Conservation (phyloP, 192 early-diverging fungal species). For the Umbelopsis isabellina region DNA sequence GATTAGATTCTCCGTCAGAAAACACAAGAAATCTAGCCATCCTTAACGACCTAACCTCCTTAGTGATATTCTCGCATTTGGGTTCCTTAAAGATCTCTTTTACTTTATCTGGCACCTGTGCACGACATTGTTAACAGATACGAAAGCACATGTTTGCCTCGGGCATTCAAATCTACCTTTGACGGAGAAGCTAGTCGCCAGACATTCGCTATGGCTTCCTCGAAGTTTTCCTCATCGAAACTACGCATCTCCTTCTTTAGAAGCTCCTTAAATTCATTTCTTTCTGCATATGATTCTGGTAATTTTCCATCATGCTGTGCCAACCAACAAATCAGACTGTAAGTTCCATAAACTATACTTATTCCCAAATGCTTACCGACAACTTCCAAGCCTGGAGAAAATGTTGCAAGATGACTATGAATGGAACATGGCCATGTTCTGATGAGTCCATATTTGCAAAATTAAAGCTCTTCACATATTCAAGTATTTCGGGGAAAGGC, state of each 20-base stretch:
- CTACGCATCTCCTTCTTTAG: constrained; percentile 61
- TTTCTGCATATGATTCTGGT: constrained; percentile 62
- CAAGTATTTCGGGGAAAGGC: constrained; percentile 76
- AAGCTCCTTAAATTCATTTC: constrained; percentile 65
- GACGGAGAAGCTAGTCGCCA: constrained; percentile 43
- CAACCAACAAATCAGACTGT: background rate
- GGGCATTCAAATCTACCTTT: background rate
- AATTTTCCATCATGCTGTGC: constrained; percentile 62
- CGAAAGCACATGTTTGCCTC: background rate
- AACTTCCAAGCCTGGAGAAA: constrained; percentile 75
- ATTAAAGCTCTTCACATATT: constrained; percentile 68
- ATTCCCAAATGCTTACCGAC: constrained; percentile 42
- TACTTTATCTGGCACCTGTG: constrained; percentile 52
- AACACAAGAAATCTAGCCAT: background rate
- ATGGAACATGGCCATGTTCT: constrained; percentile 85
- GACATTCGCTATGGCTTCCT: constrained; percentile 75
- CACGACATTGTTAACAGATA: background rate
- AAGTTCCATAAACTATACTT: background rate
- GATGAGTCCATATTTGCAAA: constrained; percentile 66
- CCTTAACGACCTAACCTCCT: constrained; percentile 47
- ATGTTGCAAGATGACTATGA: constrained; percentile 79
- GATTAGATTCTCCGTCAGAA: constrained; percentile 2
- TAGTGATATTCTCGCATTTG: constrained; percentile 51
- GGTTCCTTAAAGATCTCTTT: constrained; percentile 59
- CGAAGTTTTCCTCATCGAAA: constrained; percentile 86